Base-by-base conservation (phyloP, 371 early-diverging fungal genomes). In the Fennellomyces sp. region DNA sequence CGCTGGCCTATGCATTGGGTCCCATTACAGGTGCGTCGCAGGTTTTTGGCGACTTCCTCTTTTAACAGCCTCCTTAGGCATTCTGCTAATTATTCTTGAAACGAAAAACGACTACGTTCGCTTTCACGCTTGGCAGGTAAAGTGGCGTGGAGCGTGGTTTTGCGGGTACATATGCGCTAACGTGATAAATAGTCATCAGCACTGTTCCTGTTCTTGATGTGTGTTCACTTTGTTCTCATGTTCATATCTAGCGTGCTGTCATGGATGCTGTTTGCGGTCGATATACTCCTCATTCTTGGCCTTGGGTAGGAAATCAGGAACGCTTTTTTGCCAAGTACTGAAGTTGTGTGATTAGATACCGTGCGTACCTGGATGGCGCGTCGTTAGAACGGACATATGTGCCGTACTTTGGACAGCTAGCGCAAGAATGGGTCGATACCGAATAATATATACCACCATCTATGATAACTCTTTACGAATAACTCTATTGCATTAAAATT, bases 101-200 rank as follows among this genome's bases (percentile, higher is more conserved):
- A 84, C 80, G 62, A 88, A 90, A 67, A 91, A 91, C 68, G 91
- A 90, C 64, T 91, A 90, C 70, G 89, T 91, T 41, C 72, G 94
- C 61, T 94, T 91, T 71, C 93, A 93, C 66, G 93, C 93, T 5
- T 93, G 91, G 92, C 94, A 94, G 81, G 83, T 76, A 74, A 76
- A 35, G 11, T 21, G 11, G n/a, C n/a, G n/a, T n/a, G n/a, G n/a
- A n/a, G n/a, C n/a, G n/a, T n/a, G n/a, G n/a, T n/a, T n/a, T n/a
- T n/a, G n/a, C n/a, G n/a, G n/a, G n/a, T n/a, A n/a, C n/a, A n/a
- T n/a, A n/a, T n/a, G n/a, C n/a, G n/a, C n/a, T n/a, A n/a, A n/a
- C n/a, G n/a, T n/a, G n/a, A 12, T 57, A 21, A 15, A 21, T 45
- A 80, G 78, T 81, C 81, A 15, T 70, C 78, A 1, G 56, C 78